phyloP scores from a whole-genome alignment of 2,329 filamentous ascomycete genomes.

The Shiraia sp. region DNA sequence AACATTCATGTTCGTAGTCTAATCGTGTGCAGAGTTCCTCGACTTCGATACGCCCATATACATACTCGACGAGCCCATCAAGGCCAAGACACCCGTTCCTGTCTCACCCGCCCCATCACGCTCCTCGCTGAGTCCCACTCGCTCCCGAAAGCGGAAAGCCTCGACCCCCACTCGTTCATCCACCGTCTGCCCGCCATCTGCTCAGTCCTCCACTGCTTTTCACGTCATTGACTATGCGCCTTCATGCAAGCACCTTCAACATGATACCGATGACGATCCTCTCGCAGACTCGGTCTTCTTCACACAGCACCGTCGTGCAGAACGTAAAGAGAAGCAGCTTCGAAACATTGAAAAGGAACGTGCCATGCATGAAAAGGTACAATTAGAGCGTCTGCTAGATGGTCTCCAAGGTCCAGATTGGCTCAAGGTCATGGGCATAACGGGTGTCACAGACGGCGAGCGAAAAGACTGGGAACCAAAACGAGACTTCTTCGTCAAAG shows the following conservation, averaged over 20 bases:
- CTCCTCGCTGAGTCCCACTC: slow-evolving; percentile 28
- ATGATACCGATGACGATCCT: slow-evolving; percentile 53
- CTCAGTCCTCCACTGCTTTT: slow-evolving; percentile 36
- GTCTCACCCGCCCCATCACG: slow-evolving; percentile 23
- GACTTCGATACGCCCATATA: slow-evolving; percentile 74
- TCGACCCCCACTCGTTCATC: slow-evolving; percentile 21
- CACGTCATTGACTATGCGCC: slow-evolving; percentile 50
- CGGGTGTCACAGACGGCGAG: slow-evolving; percentile 78
- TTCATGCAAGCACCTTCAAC: slow-evolving; percentile 39
- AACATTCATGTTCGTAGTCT: too few species aligned
- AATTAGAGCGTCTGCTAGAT: slow-evolving; percentile 71
- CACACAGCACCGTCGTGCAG: slow-evolving; percentile 62
- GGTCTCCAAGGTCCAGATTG: slow-evolving; percentile 90
- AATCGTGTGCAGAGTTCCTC: slow-evolving; percentile 64
- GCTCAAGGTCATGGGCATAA: slow-evolving; percentile 89
- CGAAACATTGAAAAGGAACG: slow-evolving; percentile 70
- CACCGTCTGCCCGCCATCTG: slow-evolving; percentile 12
- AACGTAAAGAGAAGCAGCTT: slow-evolving; percentile 68
- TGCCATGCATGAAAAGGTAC: slow-evolving; percentile 68
- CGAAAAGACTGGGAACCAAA: slow-evolving; percentile 88
- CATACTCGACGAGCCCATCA: slow-evolving; percentile 65
- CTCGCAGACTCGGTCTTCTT: slow-evolving; percentile 60
- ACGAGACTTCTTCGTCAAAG: slow-evolving; percentile 79
- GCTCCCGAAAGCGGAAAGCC: slow-evolving; percentile 28
- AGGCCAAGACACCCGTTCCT: slow-evolving; percentile 24